phyloP scores from a whole-genome alignment of 306 rosid genomes.

The Rosa chinensis region DNA sequence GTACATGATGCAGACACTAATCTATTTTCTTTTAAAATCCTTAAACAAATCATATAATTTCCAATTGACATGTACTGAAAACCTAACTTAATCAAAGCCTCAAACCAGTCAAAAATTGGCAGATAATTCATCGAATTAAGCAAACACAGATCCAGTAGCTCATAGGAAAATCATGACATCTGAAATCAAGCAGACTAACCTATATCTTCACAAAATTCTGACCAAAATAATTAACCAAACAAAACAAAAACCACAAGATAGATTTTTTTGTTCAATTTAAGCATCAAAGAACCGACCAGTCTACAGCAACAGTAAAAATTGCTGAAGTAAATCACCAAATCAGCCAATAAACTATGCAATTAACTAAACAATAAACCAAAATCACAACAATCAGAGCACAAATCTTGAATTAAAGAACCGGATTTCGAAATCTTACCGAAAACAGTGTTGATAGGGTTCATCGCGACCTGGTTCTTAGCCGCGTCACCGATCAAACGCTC shows the following conservation, averaged over 20 bases:
- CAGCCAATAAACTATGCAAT: neutral
- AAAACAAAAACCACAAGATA: neutral
- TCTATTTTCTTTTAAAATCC: too few species aligned
- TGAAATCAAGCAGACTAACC: neutral
- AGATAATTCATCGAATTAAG: neutral
- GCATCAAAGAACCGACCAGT: neutral
- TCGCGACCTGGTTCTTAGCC: constrained; percentile 88
- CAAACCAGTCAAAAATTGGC: neutral
- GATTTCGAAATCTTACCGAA: constrained; percentile 46
- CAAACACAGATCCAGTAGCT: neutral
- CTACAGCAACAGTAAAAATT: neutral
- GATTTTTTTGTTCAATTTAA: neutral
- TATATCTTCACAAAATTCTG: neutral
- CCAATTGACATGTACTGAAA: neutral
- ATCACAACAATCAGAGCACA: neutral
- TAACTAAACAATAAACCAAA: neutral
- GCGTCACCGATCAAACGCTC: constrained; percentile 84
- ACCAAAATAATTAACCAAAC: too few species aligned
- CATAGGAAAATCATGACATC: neutral
- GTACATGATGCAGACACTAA: too few species aligned
- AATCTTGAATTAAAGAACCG: neutral
- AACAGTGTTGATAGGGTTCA: constrained; percentile 80
- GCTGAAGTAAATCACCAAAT: neutral
- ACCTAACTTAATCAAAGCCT: neutral
- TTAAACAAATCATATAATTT: too few species aligned